phyloP scores from a whole-genome alignment of 352 stramenopile genomes.

The Phytophthora niederhauseri region DNA sequence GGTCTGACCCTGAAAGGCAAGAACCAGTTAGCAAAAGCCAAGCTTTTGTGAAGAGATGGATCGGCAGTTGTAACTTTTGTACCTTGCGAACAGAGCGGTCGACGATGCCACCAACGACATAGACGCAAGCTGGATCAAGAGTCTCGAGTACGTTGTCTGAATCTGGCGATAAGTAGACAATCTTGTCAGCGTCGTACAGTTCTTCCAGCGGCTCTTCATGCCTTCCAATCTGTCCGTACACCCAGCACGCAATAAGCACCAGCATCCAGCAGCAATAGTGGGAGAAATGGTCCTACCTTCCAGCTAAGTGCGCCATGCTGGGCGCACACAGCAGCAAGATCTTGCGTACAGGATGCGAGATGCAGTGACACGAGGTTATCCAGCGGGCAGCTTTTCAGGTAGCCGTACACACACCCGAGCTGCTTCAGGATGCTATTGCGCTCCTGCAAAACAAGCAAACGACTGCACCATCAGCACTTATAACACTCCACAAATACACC shows the following conservation, averaged over 20 bases:
- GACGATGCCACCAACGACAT: slow-evolving; percentile 87
- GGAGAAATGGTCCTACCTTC: slow-evolving; percentile 51
- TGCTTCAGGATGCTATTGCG: slow-evolving; percentile 85
- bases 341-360: slow-evolving; percentile 51
- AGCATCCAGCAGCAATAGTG: neutral
- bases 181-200: slow-evolving; percentile 49
- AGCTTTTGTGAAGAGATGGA: neutral
- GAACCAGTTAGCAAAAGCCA: neutral
- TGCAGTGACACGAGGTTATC: slow-evolving; percentile 67
- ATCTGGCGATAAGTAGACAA: slow-evolving; percentile 89
- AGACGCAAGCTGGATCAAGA: slow-evolving; percentile 58
- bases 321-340: slow-evolving; percentile 38
- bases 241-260: neutral
- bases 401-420: slow-evolving; percentile 75
- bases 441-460: slow-evolving; percentile 46
- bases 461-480: neutral
- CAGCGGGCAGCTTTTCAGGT: slow-evolving; percentile 73
- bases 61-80: neutral
- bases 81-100: slow-evolving; percentile 75
- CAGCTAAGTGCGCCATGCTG: slow-evolving; percentile 57
- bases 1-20: slow-evolving; percentile 46
- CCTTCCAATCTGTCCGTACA: slow-evolving; percentile 31
- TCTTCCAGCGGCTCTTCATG: slow-evolving; percentile 57
- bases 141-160: slow-evolving; percentile 62
- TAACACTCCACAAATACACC: neutral